Base-by-base conservation (phyloP, 1,284 basidiomycete species). In the Lentinus polychrous region DNA sequence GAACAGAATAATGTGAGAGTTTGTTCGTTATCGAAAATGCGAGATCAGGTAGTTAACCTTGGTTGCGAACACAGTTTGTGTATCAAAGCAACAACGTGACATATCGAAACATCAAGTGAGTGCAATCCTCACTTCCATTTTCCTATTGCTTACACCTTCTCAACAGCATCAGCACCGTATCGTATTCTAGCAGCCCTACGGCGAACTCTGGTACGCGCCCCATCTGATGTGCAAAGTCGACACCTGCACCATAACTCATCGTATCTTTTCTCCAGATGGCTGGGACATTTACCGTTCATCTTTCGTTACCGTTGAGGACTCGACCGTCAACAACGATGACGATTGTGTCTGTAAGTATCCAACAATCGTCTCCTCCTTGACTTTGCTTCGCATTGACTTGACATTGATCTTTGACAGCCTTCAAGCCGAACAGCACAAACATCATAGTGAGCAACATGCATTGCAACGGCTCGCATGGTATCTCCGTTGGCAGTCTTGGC, bases 371-470 rank as follows among this genome's bases (percentile, higher is more conserved):
- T 4, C 12, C 39, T 23, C 20, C 31, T 17, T 43, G 22, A 20
- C 24, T 6, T 38, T 34, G 2, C 14, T 41, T 36, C 14, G 7
- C 3, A 27, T 24, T 22, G 49, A 54, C 8, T 5, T n/a, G 12
- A 32, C 11, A 8, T 45, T 15, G 8, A 12, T n/a, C 7, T 33
- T 6, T 44, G 34, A 8, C 14, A 65, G 64, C 73, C 3, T 83
- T 86, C 70, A 83, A 83, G 62, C 76, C 82, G 2, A 85, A 83
- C 72, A 68, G 57, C 66, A 83, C 81, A 1, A 76, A 81, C 55
- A 73, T 83, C 49, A 52, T 77, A 8, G 79, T 84, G 8, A 69
- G 72, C 34, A 78, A 81, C 58, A 66, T 84, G 49, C 69, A 71
- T 54, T 84, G 81, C 57, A 80, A 76, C 42, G 78, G 79, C 46